Conservation (phyloP, 805 yeast genomes). For the Nakazawaea wyomingensis region DNA sequence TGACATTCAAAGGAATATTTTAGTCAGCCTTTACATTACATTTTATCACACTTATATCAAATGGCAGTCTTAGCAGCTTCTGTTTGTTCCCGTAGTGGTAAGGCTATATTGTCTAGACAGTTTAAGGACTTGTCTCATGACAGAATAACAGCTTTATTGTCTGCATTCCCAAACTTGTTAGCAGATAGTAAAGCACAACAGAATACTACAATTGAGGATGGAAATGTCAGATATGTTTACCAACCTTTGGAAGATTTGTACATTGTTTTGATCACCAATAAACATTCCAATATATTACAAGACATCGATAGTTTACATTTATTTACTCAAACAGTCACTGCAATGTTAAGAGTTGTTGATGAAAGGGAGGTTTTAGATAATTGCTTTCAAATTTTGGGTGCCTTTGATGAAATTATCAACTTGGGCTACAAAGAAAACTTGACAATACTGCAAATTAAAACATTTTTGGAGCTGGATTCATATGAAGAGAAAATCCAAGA, state of each 20-base stretch:
- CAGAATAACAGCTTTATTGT: constrained; percentile 77
- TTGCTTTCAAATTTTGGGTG: constrained; percentile 84
- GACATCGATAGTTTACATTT: constrained; percentile 89
- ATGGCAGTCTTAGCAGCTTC: constrained; percentile 91
- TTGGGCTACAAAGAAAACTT: constrained; percentile 89
- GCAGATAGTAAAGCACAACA: constrained; percentile 63
- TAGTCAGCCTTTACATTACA: no score
- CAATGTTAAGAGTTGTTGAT: constrained; percentile 64
- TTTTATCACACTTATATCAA: constrained; percentile 12
- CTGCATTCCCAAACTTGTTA: constrained; percentile 79
- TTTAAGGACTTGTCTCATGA: constrained; percentile 81
- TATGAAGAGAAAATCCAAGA: constrained; percentile 99
- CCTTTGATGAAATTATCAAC: constrained; percentile 90
- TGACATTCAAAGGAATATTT: no score
- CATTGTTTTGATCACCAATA: constrained; percentile 85
- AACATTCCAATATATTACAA: constrained; percentile 86
- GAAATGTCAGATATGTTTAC: constrained; percentile 85
- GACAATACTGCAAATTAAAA: constrained; percentile 73
- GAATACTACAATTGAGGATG: constrained; percentile 93
- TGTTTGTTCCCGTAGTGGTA: constrained; percentile 90
- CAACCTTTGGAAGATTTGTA: constrained; percentile 94
- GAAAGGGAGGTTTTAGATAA: constrained; percentile 78
- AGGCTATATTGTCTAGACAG: constrained; percentile 87
- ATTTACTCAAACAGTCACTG: constrained; percentile 76
- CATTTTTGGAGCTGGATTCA: constrained; percentile 94